Conservation (phyloP, 2,329 filamentous ascomycete species). For the Curvularia hawaiiensis region DNA sequence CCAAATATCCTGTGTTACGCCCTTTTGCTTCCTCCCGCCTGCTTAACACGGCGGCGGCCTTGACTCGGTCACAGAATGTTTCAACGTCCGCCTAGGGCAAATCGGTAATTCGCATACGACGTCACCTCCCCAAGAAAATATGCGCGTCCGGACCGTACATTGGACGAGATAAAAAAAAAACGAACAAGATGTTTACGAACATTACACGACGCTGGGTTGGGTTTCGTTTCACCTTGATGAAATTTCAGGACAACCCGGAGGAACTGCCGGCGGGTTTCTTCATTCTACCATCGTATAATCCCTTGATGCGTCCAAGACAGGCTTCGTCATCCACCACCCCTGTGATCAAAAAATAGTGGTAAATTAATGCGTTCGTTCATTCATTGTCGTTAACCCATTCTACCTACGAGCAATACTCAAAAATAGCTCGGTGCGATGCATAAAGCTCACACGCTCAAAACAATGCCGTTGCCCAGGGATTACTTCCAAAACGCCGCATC, state of each 20-base stretch:
- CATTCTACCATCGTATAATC: not conserved
- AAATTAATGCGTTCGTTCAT: constrained; percentile 1
- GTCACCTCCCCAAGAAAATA: not conserved
- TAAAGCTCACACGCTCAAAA: not conserved
- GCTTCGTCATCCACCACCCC: not conserved
- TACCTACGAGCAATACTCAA: constrained; percentile 7
- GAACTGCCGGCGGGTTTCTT: not conserved
- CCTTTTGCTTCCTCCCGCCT: not conserved
- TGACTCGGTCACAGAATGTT: constrained; percentile 9
- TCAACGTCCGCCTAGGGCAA: constrained; percentile 5
- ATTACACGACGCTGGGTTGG: not conserved
- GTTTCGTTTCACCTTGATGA: constrained; percentile 6
- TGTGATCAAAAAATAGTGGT: not conserved
- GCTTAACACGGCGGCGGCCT: not conserved
- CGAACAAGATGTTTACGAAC: not conserved
- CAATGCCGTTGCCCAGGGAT: not conserved
- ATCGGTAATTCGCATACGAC: not conserved
- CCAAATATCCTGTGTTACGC: not conserved
- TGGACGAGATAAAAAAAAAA: not conserved
- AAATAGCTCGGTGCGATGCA: not conserved
- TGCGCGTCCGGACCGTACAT: not conserved
- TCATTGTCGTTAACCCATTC: constrained; percentile 4
- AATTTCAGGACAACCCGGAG: not conserved
- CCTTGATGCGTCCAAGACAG: not conserved
- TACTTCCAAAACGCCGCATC: constrained; percentile 6